These are phyloP conservation scores for Aspergillus funiculosus DNA, from an alignment of 495 filamentous ascomycete species.

Conservation along the genomic window DNA sequence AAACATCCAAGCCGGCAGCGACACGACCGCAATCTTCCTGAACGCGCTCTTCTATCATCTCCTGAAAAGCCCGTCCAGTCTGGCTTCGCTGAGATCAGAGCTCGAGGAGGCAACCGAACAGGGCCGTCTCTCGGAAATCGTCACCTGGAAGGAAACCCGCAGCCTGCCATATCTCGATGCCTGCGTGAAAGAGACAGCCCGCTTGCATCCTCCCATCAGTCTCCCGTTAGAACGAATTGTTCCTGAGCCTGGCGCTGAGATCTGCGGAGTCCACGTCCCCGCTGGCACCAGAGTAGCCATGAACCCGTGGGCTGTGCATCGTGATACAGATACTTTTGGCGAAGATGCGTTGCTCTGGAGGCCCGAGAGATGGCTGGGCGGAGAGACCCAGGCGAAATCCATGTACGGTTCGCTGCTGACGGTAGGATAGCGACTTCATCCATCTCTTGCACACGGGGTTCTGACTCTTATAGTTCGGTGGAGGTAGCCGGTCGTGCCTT, in stretches of 20 bases:
- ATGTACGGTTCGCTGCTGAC: constrained; percentile 20
- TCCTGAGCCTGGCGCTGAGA: background rate
- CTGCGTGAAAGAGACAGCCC: constrained; percentile 54
- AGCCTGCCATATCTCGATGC: constrained; percentile 35
- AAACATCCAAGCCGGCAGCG: constrained; percentile 42
- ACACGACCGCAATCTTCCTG: constrained; percentile 40
- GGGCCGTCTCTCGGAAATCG: background rate
- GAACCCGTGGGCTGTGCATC: constrained; percentile 4
- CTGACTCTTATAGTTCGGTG: constrained; percentile 22
- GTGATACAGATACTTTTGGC: constrained; percentile 21
- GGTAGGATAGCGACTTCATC: constrained; percentile 11
- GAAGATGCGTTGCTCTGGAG: constrained; percentile 22
- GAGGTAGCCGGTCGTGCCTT: constrained; percentile 23
- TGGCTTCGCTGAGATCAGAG: background rate
- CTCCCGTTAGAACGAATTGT: constrained; percentile 33
- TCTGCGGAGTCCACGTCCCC: background rate
- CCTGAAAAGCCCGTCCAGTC: constrained; percentile 26
- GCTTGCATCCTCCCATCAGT: constrained; percentile 37
- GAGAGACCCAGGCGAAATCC: constrained; percentile 5
- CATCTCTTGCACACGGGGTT: background rate
- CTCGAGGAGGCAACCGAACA: background rate
- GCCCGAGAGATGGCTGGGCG: constrained; percentile 26
- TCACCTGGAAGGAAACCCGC: constrained; percentile 24
- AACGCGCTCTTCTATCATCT: constrained; percentile 30
- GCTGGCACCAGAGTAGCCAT: background rate